Percentiles rank a stretch among this genome's conserved stretches.
Conservation (phyloP, 192 early-diverging fungal species). For the Rhizophagus prolifer region DNA sequence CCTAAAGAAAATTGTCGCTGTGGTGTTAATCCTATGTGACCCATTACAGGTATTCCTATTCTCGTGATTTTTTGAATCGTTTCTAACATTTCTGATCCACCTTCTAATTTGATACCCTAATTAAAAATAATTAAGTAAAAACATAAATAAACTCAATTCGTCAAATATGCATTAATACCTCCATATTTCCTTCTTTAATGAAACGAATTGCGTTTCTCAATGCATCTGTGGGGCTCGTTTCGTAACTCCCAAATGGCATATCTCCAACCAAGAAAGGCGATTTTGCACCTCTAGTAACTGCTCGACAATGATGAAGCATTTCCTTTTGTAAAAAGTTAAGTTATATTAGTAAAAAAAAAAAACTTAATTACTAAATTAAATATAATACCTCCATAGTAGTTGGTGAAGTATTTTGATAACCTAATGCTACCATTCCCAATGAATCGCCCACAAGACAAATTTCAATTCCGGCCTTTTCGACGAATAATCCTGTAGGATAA, state of each 20-base stretch:
- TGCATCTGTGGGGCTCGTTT: constrained; percentile 70
- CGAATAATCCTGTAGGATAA: constrained; percentile 86
- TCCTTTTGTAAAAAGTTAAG: constrained; percentile 52
- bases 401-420: constrained; percentile 80
- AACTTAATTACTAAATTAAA: neutral
- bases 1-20: constrained; percentile 85
- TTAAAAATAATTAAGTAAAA: neutral
- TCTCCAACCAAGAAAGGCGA: constrained; percentile 83
- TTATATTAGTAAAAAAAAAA: neutral
- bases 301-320: constrained; percentile 94
- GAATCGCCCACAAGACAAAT: constrained; percentile 92
- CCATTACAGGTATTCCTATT: constrained; percentile 92
- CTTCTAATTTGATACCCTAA: constrained; percentile 92
- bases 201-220: constrained; percentile 78
- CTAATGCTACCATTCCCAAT: constrained; percentile 95
- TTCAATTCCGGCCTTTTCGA: constrained; percentile 83
- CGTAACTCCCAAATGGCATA: constrained; percentile 93
- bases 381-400: constrained; percentile 80
- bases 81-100: constrained; percentile 80
- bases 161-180: constrained; percentile 41
- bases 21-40: constrained; percentile 94
- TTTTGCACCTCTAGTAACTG: constrained; percentile 80
- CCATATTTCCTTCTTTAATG: constrained; percentile 86
- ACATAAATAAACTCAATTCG: neutral
- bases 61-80: constrained; percentile 75